These are phyloP conservation scores for Lyophyllum semitale DNA, from an alignment of 768 basidiomycete species.

Conservation along the genomic window DNA sequence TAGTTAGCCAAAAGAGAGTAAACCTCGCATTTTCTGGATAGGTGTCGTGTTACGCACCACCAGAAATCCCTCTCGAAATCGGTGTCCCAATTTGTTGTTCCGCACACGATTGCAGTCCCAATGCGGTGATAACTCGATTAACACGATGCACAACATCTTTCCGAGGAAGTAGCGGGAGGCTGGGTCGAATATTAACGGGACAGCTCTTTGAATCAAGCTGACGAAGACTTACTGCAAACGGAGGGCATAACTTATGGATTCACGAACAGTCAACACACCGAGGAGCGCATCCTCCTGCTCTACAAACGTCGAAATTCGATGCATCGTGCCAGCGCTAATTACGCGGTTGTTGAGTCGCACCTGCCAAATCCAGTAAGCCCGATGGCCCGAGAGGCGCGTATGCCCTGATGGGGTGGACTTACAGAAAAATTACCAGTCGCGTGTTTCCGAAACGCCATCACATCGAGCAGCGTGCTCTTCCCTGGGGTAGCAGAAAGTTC, in stretches of 20 bases:
- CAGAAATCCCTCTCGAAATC: constrained; percentile 59
- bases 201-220: background rate
- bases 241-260: constrained; percentile 54
- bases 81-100: constrained; percentile 59
- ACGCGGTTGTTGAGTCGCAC: constrained; percentile 31
- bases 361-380: constrained; percentile 18
- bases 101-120: constrained; percentile 51
- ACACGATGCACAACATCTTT: constrained; percentile 42
- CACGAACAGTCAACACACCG: constrained; percentile 57
- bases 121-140: constrained; percentile 40
- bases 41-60: constrained; percentile 32
- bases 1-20: constrained; percentile 9
- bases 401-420: constrained; percentile 4
- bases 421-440: constrained; percentile 31
- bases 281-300: constrained; percentile 64
- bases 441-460: constrained; percentile 43
- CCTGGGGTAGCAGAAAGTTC: constrained; percentile 20
- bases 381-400: background rate
- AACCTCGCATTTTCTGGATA: background rate
- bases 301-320: constrained; percentile 49
- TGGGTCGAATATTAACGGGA: constrained; percentile 6
- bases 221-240: constrained; percentile 41
- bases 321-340: constrained; percentile 31
- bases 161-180: constrained; percentile 37
- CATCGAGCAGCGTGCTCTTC: constrained; percentile 46